These are phyloP conservation scores for Myxozyma monticola DNA, from an alignment of 805 yeast species.

Conservation along the genomic window DNA sequence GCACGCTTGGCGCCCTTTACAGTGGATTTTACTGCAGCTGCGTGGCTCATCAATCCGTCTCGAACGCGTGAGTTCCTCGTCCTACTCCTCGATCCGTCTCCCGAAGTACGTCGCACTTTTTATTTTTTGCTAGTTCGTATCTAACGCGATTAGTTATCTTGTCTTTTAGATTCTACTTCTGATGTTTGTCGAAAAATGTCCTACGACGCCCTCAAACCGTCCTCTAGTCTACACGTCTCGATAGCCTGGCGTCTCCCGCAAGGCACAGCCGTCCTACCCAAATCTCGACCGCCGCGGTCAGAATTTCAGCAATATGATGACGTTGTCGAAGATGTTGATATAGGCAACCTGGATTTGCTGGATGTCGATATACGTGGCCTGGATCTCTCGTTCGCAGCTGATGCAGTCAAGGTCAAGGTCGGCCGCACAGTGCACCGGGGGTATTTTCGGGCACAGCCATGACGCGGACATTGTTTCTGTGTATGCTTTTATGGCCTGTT, in stretches of 20 bases:
- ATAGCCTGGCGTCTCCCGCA: conserved; percentile 21
- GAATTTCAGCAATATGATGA: not conserved
- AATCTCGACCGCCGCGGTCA: not conserved
- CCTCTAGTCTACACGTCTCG: conserved; percentile 18
- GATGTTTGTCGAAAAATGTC: conserved; percentile 9
- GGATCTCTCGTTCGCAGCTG: not conserved
- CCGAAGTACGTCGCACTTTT: not conserved
- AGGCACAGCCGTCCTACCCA: not conserved
- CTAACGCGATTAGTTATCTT: not conserved
- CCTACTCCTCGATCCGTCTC: not conserved
- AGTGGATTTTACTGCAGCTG: conserved; percentile 1
- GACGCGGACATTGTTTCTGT: no score
- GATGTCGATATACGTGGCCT: not conserved
- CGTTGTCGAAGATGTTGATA: not conserved
- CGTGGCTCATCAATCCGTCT: conserved; percentile 21
- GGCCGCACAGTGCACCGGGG: conserved; percentile 16
- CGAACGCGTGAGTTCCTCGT: conserved; percentile 20
- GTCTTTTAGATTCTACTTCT: no score
- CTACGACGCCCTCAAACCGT: conserved; percentile 1
- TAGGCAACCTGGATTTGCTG: not conserved
- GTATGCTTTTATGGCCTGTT: no score
- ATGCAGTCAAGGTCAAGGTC: conserved; percentile 19
- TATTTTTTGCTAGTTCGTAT: not conserved
- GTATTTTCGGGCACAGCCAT: no score
- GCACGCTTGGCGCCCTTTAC: not conserved